Base-by-base conservation (phyloP, 2,329 filamentous ascomycete genomes). In the Laburnicola sp. region DNA sequence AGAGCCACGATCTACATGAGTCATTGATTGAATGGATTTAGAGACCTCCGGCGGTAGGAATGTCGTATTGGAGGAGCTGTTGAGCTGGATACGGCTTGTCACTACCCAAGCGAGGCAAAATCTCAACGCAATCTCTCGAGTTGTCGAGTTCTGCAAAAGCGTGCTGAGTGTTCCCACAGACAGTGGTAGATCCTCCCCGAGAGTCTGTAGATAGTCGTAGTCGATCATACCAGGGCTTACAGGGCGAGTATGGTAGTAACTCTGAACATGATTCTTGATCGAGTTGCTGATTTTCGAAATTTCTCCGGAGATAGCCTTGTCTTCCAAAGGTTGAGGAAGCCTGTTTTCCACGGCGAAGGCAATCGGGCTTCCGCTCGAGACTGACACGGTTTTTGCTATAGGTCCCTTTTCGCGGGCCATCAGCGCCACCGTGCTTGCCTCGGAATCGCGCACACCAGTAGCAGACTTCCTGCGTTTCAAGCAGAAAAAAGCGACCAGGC, bases 61-160 rank as follows among this genome's bases (percentile, higher is more conserved):
- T 9, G 57, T 64, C 2, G 50, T 59, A 4, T 50, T 44, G 1
- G 58, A 50, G 2, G 59, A 53, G 11, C 44, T 45, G 7, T 54
- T 42, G 9, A 59, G 50, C 23, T 57, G 58, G 9, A 69, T 59
- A 9, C 60, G 56, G 0, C 64, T 62, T 6, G 69, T 48, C 2
- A 69, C 37, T 1, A 64, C 61, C 62, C 66, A 70, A 16, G 68
- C 68, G 36, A 73, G 68, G 16, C 58, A 62, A 35, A 70, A 69
- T 7, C 68, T 50, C 4, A 72, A 48, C 10, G 64, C 66, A 7
- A 64, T 60, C 8, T 66, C 64, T 39, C 70, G 54, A 0, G 65
- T 66, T 4, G 57, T 51, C 11, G 63, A 39, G 34, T 64, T 65
- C 16, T 55, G 56, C n/a, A 72, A 50, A n/a, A 70, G 50, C 6